A percentile compares a stretch with the other conserved stretches of the same genome.
Conservation (phyloP, 805 yeast species). For the Sugiyamaella marilandica region DNA sequence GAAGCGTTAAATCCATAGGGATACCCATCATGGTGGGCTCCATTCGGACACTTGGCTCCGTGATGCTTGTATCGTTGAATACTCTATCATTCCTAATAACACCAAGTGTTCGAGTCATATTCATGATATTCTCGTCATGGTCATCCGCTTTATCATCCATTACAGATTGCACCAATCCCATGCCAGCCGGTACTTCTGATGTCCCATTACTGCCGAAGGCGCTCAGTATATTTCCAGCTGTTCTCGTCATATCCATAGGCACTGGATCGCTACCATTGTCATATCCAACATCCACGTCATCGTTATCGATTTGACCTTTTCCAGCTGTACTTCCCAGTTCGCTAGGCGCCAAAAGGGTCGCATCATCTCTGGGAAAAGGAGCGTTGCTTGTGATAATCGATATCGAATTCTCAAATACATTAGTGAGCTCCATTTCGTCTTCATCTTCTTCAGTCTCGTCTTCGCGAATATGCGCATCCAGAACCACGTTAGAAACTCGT, state of each 20-base stretch:
- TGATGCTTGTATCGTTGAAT: neutral
- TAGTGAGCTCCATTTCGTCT: constrained; percentile 9
- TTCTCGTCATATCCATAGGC: constrained; percentile 21
- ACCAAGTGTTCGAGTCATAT: constrained; percentile 9
- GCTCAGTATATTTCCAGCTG: constrained; percentile 1
- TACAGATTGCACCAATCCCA: no score
- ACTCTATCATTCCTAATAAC: neutral
- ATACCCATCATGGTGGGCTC: neutral
- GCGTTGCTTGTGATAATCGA: no score
- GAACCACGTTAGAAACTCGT: neutral
- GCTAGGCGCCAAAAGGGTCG: no score
- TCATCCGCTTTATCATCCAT: no score
- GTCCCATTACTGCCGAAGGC: no score
- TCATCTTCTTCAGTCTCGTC: neutral
- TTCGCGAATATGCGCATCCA: neutral
- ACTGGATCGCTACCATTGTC: constrained; percentile 9
- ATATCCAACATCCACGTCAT: neutral
- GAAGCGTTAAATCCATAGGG: neutral
- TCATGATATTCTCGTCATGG: constrained; percentile 19
- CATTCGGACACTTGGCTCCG: neutral
- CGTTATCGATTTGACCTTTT: no score
- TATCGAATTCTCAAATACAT: constrained; percentile 1
- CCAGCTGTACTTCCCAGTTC: no score
- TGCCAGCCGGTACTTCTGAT: no score
- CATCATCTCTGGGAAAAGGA: no score